Evolutionary conservation across 129 eudicot species (phyloP).

Genomic region (Silybum marianum): DNA sequence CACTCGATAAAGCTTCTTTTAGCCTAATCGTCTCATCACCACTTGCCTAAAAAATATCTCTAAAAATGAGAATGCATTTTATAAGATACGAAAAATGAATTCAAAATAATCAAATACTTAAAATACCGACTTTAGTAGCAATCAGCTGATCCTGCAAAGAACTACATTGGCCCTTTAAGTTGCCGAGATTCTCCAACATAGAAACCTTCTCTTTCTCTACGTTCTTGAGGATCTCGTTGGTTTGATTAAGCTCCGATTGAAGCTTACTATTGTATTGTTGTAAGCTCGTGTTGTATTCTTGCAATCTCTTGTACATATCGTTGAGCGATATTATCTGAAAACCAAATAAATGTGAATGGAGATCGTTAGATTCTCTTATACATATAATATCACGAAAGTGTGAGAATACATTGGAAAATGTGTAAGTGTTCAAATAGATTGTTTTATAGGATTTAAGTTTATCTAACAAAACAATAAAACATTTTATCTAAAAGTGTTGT

Average conservation of each 20-base stretch:
- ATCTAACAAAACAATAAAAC: neutral
- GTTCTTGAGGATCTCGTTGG: constrained; percentile 69
- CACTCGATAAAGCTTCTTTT: constrained; percentile 64
- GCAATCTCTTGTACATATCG: constrained; percentile 80
- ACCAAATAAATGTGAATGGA: constrained; percentile 13
- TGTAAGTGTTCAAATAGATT: too few species aligned
- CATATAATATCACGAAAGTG: neutral
- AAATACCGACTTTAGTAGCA: constrained; percentile 52
- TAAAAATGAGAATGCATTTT: neutral
- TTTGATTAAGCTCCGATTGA: constrained; percentile 80
- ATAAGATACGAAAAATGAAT: neutral
- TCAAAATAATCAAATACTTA: neutral
- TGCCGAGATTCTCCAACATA: constrained; percentile 77
- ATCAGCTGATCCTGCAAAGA: constrained; percentile 79
- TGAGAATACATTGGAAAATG: neutral
- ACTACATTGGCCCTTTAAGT: constrained; percentile 68
- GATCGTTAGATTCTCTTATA: neutral
- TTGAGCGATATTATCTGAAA: constrained; percentile 66
- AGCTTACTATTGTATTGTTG: constrained; percentile 92
- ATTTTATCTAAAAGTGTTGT: neutral
- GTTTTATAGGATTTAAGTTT: too few species aligned
- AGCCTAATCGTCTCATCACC: constrained; percentile 61
- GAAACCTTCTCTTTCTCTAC: constrained; percentile 80
- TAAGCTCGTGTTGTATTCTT: constrained; percentile 89
- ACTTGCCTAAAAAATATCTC: constrained; percentile 48